These are phyloP conservation scores for Acacia concinna DNA, from an alignment of 331 rosid species.

Conservation along the genomic window DNA sequence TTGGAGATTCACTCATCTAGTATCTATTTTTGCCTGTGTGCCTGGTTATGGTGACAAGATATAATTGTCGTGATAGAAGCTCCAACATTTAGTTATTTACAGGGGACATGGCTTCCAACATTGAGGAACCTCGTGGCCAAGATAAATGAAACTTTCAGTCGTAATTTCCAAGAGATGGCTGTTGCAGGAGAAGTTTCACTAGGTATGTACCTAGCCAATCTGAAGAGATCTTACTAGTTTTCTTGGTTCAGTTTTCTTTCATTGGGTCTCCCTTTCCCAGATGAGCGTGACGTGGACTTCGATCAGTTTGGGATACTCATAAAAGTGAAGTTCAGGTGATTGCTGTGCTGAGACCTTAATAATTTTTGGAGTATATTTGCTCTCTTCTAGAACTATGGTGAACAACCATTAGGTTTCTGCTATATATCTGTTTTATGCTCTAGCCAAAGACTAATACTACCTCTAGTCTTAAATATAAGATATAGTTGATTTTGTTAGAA, in stretches of 20 bases:
- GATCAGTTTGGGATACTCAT: constrained; percentile 84
- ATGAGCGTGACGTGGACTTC: constrained; percentile 81
- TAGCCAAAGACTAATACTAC: not conserved
- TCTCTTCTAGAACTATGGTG: not conserved
- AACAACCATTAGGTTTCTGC: not conserved
- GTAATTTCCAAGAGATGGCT: constrained; percentile 94
- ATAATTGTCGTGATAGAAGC: constrained; percentile 14
- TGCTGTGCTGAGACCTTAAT: constrained; percentile 9
- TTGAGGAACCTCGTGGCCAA: constrained; percentile 79
- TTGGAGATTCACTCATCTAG: not conserved
- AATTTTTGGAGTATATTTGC: not conserved
- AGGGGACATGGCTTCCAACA: constrained; percentile 91
- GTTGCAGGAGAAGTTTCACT: constrained; percentile 97
- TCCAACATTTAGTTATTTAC: constrained; percentile 27
- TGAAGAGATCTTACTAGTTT: constrained; percentile 12
- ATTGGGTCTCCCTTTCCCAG: constrained; percentile 49
- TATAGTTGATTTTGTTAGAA: too few species aligned
- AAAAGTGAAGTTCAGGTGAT: constrained; percentile 97
- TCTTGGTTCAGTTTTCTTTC: constrained; percentile 25
- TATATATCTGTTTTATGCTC: not conserved
- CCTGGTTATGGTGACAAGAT: not conserved
- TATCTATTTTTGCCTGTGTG: not conserved
- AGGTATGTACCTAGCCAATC: constrained; percentile 49
- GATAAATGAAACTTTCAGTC: constrained; percentile 85
- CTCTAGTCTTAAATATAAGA: too few species aligned